Base-by-base conservation (phyloP, 805 yeast species). In the Cyberlindnera euphorbiiphila region DNA sequence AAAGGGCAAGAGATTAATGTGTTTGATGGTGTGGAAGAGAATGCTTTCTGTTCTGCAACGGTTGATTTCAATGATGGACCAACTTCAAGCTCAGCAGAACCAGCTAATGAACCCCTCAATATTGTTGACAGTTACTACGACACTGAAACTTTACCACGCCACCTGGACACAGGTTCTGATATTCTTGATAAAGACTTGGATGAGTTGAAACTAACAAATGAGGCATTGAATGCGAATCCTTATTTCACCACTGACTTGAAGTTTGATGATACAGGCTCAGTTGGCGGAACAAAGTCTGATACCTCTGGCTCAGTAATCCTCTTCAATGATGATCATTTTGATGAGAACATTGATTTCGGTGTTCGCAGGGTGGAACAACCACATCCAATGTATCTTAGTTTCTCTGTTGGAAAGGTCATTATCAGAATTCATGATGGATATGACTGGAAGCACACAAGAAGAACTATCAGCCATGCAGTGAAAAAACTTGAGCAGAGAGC, bases 391-490 rank as follows among this genome's bases (percentile, higher is more conserved):
- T 29, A 28, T 3, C n/a, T 56, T 13, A 42, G 25, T 13, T 13
- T 71, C 1, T 63, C 64, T 29, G 51, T 56, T 1, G 41, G 69
- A 3, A 69, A 68, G 32, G 59, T 66, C 0, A 54, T 51, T 1
- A 50, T 83, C 2, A 73, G 68, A 34, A 60, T 91, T 14, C 79
- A 74, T 56, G 98, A 93, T 62, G 99, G 99, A 0, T 93, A 81
- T 54, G 98, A 93, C 51, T 88, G 97, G 94, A 73, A 72, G 38
- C 74, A 76, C 29, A 87, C 98, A 0, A 70, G 95, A 40, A 68
- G 66, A 17, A 68, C 79, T 0, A 80, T 93, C 20, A 64, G 68
- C 9, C 72, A 70, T n/a, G 83, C 85, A 0, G 79, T 89, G 0
- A 72, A 72, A 37, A 62, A 73, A 9, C 73, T 86, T 7, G 87